These are phyloP conservation scores for Bathelium albidoporum DNA, from an alignment of 495 filamentous ascomycete species.

Conservation along the genomic window DNA sequence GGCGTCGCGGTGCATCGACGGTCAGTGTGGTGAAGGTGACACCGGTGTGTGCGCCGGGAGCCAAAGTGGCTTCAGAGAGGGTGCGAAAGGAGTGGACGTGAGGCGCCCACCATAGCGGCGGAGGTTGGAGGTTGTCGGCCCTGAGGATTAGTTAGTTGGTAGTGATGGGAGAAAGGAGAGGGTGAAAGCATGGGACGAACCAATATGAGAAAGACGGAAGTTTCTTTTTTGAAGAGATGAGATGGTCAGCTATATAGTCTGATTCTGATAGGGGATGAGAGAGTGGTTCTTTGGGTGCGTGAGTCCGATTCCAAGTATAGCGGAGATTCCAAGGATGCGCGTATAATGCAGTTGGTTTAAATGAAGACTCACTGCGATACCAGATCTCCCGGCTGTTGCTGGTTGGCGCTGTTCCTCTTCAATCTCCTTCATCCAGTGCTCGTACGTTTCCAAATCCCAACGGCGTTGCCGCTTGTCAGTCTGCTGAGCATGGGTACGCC, in stretches of 20 bases:
- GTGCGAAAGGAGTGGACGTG: slow-evolving; percentile 20
- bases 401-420: slow-evolving; percentile 13
- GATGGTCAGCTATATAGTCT: neutral
- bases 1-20: slow-evolving; percentile 27
- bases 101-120: slow-evolving; percentile 25
- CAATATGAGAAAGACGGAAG: neutral
- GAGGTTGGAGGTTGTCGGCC: slow-evolving; percentile 5
- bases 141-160: neutral
- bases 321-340: too few species aligned
- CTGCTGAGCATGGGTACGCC: slow-evolving; percentile 29
- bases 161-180: neutral
- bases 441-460: slow-evolving; percentile 33
- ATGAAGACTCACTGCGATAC: slow-evolving; percentile 8
- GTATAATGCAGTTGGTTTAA: too few species aligned
- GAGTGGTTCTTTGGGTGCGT: too few species aligned
- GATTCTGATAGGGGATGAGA: neutral
- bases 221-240: neutral
- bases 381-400: slow-evolving; percentile 6
- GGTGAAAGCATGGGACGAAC: slow-evolving; percentile 5
- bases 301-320: too few species aligned
- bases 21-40: slow-evolving; percentile 18
- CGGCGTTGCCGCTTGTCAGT: slow-evolving; percentile 20
- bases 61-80: slow-evolving; percentile 8
- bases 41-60: slow-evolving; percentile 12
- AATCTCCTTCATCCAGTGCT: slow-evolving; percentile 24